Base-by-base conservation (phyloP, 805 yeast genomes). In the Lachancea thermotolerans region DNA sequence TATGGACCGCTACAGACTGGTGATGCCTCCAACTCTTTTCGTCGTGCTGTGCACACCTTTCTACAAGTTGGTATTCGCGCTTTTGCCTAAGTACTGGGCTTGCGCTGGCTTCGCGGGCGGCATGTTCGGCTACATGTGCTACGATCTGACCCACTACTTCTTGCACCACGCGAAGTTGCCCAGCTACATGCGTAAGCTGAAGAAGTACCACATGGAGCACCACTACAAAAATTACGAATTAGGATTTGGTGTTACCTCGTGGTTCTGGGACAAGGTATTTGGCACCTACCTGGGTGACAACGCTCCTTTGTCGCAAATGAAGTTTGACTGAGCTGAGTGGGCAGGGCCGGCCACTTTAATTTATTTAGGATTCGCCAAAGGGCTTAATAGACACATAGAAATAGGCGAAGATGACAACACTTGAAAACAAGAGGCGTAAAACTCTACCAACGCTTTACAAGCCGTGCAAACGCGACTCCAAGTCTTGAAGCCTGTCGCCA, bases 81-180 rank as follows among this genome's bases (percentile, higher is more conserved):
- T 89, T 7, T 74, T 93, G 56, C 95, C 97, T 44, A 85, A 73
- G 65, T 77, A 87, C 67, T 71, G 75, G 73, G 97, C 96, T 4
- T 85, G 95, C 67, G 81, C 90, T 2, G 95, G 93, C 0, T 93
- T 89, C 68, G 90, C 96, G 10, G 99, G 99, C 50, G 97, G 97
- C 2, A 80, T 89, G 61, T 74, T 90, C 62, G 99, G 99, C 44
- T 93, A 93, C 69, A 81, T 91, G 57, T 68, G 80, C 66, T 93
- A 93, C 64, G 99, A 93, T 67, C 75, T 84, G 55, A 85, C 95
- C n/a, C 99, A 93, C 69, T 93, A 93, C 67, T 78, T 86, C 59
- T 70, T 93, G 61, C 99, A 93, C 64, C 99, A 93, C 68, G 78
- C 86, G 33, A 75, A 74, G 59, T 73, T 93, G 58, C 99, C 99